Percentiles rank a stretch among this genome's conserved stretches.
These are phyloP conservation scores for Periglandula ipomoeae DNA, from an alignment of 2,329 filamentous ascomycete species.

Conservation along the genomic window DNA sequence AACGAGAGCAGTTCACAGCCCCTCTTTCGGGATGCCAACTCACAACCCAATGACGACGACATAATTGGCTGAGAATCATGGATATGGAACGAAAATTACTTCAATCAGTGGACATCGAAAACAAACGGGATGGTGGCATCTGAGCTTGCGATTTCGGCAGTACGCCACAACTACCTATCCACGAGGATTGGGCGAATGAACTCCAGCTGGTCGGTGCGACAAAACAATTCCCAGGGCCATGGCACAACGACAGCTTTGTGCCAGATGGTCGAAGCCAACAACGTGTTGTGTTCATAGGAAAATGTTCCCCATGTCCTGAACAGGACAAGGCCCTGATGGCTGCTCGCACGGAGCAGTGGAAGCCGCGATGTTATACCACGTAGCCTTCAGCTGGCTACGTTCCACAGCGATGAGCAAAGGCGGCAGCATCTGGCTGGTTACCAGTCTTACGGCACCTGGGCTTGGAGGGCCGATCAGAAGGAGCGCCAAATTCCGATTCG, in stretches of 20 bases:
- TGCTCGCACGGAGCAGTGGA: neutral
- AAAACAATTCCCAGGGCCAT: neutral
- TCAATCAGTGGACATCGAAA: neutral
- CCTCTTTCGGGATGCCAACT: neutral
- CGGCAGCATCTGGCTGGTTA: constrained; percentile 8
- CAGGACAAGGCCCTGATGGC: neutral
- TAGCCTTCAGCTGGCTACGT: neutral
- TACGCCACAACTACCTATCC: neutral
- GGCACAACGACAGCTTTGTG: neutral
- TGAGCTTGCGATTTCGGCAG: neutral
- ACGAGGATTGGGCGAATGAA: neutral
- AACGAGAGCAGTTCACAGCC: neutral
- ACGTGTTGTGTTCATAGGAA: neutral
- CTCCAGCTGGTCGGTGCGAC: neutral
- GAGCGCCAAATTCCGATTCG: constrained; percentile 5
- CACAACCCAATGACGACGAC: neutral
- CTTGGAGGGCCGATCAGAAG: constrained; percentile 5
- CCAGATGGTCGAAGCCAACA: neutral
- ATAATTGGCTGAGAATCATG: neutral
- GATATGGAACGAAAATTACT: neutral
- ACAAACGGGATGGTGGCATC: neutral
- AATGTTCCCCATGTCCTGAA: neutral
- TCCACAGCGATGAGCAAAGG: neutral
- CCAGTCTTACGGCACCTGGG: constrained; percentile 4
- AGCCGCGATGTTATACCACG: neutral